A percentile compares a stretch with the other conserved stretches of the same genome.
These are phyloP conservation scores for Plasmodium fragile DNA, from an alignment of 169 alveolate species.

Conservation along the genomic window DNA sequence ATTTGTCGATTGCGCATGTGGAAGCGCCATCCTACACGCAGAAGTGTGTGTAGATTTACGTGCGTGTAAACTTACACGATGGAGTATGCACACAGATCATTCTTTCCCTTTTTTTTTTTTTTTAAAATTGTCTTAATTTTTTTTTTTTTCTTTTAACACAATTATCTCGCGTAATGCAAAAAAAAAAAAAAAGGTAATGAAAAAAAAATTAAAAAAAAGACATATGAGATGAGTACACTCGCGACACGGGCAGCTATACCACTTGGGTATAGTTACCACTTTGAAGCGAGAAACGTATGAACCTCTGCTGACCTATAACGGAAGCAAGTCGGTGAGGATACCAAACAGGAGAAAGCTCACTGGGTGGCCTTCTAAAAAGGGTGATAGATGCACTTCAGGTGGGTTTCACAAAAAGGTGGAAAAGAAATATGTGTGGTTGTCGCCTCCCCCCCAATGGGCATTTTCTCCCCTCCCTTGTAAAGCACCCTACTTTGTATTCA, in stretches of 20 bases:
- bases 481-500: neutral
- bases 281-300: neutral
- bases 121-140: no score
- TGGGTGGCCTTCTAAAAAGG: neutral
- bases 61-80: neutral
- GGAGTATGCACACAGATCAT: neutral
- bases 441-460: no score
- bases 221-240: neutral
- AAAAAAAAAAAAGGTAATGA: no score
- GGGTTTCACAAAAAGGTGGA: no score
- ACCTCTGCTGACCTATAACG: neutral
- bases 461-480: constrained; percentile 7
- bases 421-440: neutral
- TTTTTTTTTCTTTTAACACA: neutral
- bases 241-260: neutral
- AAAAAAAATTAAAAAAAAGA: neutral
- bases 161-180: neutral
- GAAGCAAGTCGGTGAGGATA: neutral
- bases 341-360: neutral
- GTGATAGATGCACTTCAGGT: neutral
- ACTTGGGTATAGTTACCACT: neutral
- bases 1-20: neutral
- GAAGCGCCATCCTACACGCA: neutral
- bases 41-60: neutral
- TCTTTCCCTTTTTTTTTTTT: neutral